phyloP scores from a whole-genome alignment of 768 basidiomycete genomes.

The Termitomyces sp. region DNA sequence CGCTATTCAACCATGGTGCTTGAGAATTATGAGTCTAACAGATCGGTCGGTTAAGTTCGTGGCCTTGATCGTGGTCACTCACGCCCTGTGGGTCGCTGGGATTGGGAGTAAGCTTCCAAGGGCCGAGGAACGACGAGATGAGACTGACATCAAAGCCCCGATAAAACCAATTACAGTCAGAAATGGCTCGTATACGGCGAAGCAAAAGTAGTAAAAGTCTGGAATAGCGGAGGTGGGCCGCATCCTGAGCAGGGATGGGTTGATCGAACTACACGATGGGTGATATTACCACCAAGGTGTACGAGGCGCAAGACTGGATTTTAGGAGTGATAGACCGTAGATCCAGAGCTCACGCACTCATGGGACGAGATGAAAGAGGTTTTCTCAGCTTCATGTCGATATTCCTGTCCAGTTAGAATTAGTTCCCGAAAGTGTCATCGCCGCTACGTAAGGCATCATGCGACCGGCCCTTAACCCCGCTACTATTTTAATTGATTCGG shows the following conservation, averaged over 20 bases:
- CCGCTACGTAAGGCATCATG: conserved; percentile 8
- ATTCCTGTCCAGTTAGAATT: conserved; percentile 11
- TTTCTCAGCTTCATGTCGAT: conserved; percentile 16
- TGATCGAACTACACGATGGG: conserved; percentile 2
- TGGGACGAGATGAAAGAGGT: conserved; percentile 12
- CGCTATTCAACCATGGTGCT: conserved; percentile 61
- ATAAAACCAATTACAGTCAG: conserved; percentile 61
- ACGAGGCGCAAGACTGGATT: not conserved
- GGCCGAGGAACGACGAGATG: not conserved
- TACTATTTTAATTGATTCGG: conserved; percentile 16
- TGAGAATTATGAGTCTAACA: conserved; percentile 66
- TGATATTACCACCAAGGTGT: conserved; percentile 8
- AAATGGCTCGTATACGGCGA: conserved; percentile 71
- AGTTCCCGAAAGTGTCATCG: conserved; percentile 11
- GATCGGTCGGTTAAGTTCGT: conserved; percentile 1
- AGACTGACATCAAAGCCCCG: conserved; percentile 48
- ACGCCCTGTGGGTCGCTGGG: conserved; percentile 59
- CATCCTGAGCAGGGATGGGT: conserved; percentile 23
- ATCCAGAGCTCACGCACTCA: conserved; percentile 9
- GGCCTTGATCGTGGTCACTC: conserved; percentile 19
- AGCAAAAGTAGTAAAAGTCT: conserved; percentile 66
- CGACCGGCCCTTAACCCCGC: conserved; percentile 34
- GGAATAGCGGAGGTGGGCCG: conserved; percentile 59
- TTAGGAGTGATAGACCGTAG: conserved; percentile 1
- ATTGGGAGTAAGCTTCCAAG: conserved; percentile 7